A percentile compares a stretch with the other conserved stretches of the same genome.
phyloP scores from a whole-genome alignment of 2,329 filamentous ascomycete genomes.

The Leptosphaerulina australis region DNA sequence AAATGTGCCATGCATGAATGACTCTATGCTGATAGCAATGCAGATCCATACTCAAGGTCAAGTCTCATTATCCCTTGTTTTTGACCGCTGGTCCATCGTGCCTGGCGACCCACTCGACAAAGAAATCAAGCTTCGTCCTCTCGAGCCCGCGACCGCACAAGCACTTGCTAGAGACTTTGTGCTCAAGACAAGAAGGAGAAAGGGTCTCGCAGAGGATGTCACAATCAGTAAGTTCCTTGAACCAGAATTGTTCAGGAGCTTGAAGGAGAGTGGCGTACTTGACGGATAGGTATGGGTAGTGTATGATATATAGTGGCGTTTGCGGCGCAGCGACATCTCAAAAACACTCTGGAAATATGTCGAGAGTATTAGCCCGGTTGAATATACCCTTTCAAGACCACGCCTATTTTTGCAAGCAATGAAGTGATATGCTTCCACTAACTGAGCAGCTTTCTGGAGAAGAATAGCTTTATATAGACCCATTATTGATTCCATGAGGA shows the following conservation, averaged over 20 bases:
- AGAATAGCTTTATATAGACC: no score
- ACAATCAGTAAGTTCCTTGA: constrained; percentile 96
- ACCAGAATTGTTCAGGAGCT: constrained; percentile 84
- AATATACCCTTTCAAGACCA: constrained; percentile 15
- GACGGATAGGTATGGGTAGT: constrained; percentile 58
- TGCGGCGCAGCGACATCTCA: constrained; percentile 1
- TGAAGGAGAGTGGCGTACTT: constrained; percentile 87
- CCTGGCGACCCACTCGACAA: constrained; percentile 94
- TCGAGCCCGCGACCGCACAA: constrained; percentile 87
- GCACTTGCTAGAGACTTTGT: constrained; percentile 95
- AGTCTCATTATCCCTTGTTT: constrained; percentile 87
- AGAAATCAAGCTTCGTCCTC: constrained; percentile 77
- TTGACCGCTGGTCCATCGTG: constrained; percentile 95
- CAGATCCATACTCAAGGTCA: constrained; percentile 90
- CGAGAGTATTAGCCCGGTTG: not conserved
- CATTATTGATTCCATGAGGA: no score
- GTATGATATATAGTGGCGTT: constrained; percentile 14
- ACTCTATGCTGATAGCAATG: constrained; percentile 12
- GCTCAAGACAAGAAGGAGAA: constrained; percentile 89
- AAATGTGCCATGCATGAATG: not conserved
- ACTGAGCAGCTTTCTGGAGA: no score
- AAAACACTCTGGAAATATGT: not conserved
- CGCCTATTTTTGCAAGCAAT: not conserved
- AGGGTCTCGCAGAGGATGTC: constrained; percentile 94
- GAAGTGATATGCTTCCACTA: not conserved